Evolutionary conservation across 176 grass and related monocot genomes (phyloP), one percentile per base, ranked within the genome.

Genomic region (Carex littledalei): DNA sequence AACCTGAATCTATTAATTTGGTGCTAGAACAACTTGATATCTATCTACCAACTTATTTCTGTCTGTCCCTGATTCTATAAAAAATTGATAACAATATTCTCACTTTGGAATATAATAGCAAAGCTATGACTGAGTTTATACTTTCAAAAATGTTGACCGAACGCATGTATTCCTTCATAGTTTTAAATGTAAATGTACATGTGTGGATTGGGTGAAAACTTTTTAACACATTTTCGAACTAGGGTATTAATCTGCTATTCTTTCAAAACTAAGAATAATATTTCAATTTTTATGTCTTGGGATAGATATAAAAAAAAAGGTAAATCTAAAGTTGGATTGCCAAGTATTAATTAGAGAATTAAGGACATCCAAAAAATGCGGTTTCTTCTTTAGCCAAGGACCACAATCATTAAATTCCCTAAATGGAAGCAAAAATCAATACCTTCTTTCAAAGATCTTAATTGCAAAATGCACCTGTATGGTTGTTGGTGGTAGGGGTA

Each of bases 321-420:
- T 41, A 15, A 24, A 76, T 76, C 71, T 76, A 20, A 29, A 21
- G 52, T 76, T 53, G 5, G 71, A 76, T 76, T 52, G 20, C 3
- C 10, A 53, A 11, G 70, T 53, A 76, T 53, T 76, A 53, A 53
- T 53, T 52, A 78, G 24, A 78, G 74, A 78, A 78, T 56, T 29
- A 34, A 57, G 5, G 2, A 26, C 24, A 55, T 54, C 74, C 13
- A 55, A 29, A 56, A 29, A 81, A 81, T 63, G 39, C 39, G 81
- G 80, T 83, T 63, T 54, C 61, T 50, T 67, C 37, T 22, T 75
- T 22, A 47, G n/a, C 8, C 15, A 67, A 68, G 81, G n/a, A 43
- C 81, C 81, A 83, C 81, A 83, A 16, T 29, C 62, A 67, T 83
- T 71, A 78, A 78, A 60, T 61, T 77, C 41, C 15, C 56, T 10